Base-by-base conservation (phyloP, 345 rosid species). In the Hirschfeldia incana region DNA sequence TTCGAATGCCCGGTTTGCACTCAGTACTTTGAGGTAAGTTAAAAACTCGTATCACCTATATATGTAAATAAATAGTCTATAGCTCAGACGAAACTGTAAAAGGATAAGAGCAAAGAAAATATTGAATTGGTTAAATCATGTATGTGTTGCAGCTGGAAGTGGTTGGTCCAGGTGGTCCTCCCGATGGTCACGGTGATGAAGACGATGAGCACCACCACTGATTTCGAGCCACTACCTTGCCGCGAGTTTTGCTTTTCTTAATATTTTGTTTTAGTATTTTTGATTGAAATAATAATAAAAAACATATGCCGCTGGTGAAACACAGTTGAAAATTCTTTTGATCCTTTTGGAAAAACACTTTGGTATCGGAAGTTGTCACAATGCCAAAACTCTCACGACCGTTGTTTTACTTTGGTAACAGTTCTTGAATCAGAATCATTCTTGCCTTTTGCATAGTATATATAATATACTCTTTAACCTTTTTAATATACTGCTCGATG, bases 101-200 rank as follows among this genome's bases (percentile, higher is more conserved):
- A 17, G 21, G 21, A 21, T 21, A 21, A 21, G 21, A 21, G 21
- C 21, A 21, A 21, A 21, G 21, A 21, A 21, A 11, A 49, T 17
- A 75, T 30, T 64, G 32, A 70, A 69, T 21, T 57, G 27, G 53
- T 9, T 8, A 3, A 8, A 21, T 21, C 26, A 15, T 63, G 53
- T 53, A 63, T 69, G 72, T 16, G 21, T 75, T 75, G 72, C 82
- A 82, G 97, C 90, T 95, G 78, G 93, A 93, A 84, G 97, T 93
- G 70, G 93, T 88, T 64, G 97, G 98, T 33, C 95, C 97, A 4
- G 98, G 97, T 69, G 97, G 94, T 73, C 87, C 89, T 15, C 97
- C 98, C 0, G 89, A 89, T 65, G 98, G 91, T 67, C 91, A 90
- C 69, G 94, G 87, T 1, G 93, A 87, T 7, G 87, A 85, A 61